Conservation (phyloP, 768 basidiomycete species). For the Gymnopilus junonius region DNA sequence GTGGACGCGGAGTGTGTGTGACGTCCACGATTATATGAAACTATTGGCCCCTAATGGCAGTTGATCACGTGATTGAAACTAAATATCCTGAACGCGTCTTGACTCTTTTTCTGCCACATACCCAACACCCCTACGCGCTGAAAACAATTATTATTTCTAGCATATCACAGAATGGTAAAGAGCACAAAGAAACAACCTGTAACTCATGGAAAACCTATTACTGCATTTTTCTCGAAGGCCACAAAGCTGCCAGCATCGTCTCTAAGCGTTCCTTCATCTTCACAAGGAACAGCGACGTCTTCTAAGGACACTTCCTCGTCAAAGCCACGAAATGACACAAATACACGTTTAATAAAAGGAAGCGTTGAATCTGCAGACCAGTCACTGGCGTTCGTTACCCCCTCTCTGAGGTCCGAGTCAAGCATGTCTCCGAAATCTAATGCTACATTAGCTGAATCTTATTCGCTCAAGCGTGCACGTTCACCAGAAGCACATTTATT, state of each 20-base stretch:
- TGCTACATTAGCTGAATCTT: not conserved
- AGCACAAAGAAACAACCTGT: conserved; percentile 28
- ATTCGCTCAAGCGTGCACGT: conserved; percentile 23
- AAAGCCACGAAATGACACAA: not conserved
- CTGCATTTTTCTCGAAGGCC: conserved; percentile 48
- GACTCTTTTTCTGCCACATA: not conserved
- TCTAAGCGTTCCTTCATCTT: conserved; percentile 15
- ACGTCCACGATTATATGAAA: not conserved
- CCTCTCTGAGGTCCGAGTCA: not conserved
- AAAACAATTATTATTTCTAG: not conserved
- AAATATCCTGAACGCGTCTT: conserved; percentile 3
- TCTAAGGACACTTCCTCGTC: not conserved
- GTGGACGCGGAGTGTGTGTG: too few relatives aligned
- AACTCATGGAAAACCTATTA: conserved; percentile 38
- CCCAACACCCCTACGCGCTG: not conserved
- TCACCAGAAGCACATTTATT: conserved; percentile 12
- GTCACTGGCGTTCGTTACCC: not conserved
- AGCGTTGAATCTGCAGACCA: not conserved
- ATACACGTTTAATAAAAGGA: not conserved
- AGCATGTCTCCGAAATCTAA: not conserved
- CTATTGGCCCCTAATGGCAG: not conserved
- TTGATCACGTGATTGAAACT: conserved; percentile 11
- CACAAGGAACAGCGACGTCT: conserved; percentile 6
- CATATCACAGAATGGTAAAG: conserved; percentile 27
- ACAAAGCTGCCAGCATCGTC: conserved; percentile 23